Conservation (phyloP, 768 basidiomycete genomes). For the Cystoderma amianthinum region DNA sequence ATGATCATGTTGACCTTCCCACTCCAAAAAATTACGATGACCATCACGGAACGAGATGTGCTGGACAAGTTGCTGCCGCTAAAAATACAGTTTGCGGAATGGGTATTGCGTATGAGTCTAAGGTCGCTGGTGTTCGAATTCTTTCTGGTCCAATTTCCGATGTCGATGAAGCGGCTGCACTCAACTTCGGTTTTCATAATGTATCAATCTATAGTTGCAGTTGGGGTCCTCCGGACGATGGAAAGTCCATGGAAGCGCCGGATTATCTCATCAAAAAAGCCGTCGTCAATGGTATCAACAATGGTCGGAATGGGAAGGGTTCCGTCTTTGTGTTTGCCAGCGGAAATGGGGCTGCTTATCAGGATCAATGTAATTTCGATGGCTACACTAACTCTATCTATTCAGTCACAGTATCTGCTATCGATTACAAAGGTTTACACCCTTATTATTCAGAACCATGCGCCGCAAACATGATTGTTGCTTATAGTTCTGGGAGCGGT, state of each 20-base stretch:
- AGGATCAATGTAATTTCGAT: conserved; percentile 99
- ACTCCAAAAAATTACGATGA: conserved; percentile 86
- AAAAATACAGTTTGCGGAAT: conserved; percentile 93
- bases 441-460: conserved; percentile 98
- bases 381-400: conserved; percentile 99
- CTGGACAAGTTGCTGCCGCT: conserved; percentile 90
- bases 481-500: conserved; percentile 92
- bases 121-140: conserved; percentile 91
- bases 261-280: conserved; percentile 89
- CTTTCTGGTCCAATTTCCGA: conserved; percentile 93
- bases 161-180: conserved; percentile 88
- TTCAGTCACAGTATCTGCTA: conserved; percentile 91
- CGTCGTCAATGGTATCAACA: conserved; percentile 87
- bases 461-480: conserved; percentile 93
- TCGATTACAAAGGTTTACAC: conserved; percentile 89
- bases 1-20: conserved; percentile 85
- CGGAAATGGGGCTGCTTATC: conserved; percentile 86
- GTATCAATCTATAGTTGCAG: conserved; percentile 94
- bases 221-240: conserved; percentile 98
- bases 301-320: conserved; percentile 85
- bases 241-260: conserved; percentile 90
- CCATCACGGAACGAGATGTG: conserved; percentile 96
- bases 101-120: conserved; percentile 88
- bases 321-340: conserved; percentile 96
- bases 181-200: conserved; percentile 91